A percentile compares a stretch with the other conserved stretches of the same genome.
Evolutionary conservation across 805 yeast genomes (phyloP).

Genomic region (Isabelozyma rhagii): DNA sequence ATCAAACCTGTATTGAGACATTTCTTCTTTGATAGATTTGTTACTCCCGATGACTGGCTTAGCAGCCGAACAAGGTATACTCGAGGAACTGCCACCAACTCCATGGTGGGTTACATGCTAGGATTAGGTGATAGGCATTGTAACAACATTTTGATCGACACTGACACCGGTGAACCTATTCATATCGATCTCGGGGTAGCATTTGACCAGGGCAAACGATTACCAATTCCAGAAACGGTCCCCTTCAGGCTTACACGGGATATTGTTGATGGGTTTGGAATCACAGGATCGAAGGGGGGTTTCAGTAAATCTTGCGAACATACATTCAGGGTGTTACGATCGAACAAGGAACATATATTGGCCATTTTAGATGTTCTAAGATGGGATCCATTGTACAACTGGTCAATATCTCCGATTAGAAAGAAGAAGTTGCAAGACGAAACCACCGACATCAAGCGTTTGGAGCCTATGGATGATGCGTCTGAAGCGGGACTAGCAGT

Average conservation of each 20-base stretch:
- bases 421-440: conserved; percentile 52
- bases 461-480: conserved; percentile 38
- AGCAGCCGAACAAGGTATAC: conserved; percentile 60
- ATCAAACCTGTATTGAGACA: conserved; percentile 66
- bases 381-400: conserved; percentile 90
- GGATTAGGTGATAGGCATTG: conserved; percentile 97
- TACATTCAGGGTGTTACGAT: conserved; percentile 63
- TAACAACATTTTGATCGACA: conserved; percentile 83
- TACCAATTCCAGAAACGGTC: conserved; percentile 88
- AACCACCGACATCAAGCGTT: conserved; percentile 10
- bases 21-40: conserved; percentile 68
- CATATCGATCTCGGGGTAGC: conserved; percentile 97
- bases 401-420: conserved; percentile 81
- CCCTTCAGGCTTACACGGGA: conserved; percentile 91
- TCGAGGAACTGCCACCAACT: conserved; percentile 77
- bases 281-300: conserved; percentile 77
- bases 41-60: conserved; percentile 74
- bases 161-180: conserved; percentile 81
- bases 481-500: conserved; percentile 82
- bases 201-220: conserved; percentile 84
- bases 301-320: conserved; percentile 73
- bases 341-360: conserved; percentile 64
- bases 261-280: conserved; percentile 85
- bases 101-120: conserved; percentile 81
- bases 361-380: conserved; percentile 81